Evolutionary conservation across 371 early-diverging fungal genomes (phyloP).

Genomic region (Funneliformis caledonium): DNA sequence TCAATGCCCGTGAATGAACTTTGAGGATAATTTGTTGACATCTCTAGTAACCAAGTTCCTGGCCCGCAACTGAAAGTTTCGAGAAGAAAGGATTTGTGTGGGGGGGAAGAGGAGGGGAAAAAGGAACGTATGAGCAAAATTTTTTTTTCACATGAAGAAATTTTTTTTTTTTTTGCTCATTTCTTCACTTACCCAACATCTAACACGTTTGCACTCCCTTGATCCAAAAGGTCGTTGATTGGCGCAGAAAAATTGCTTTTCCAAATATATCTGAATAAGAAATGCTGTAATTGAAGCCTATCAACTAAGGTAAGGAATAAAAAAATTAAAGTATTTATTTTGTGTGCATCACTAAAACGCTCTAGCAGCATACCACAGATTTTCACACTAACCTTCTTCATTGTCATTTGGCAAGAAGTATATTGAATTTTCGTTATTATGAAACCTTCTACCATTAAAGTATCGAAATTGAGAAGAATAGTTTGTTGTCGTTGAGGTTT

Average conservation of each 20-base stretch:
- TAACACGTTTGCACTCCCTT: conserved; percentile 7
- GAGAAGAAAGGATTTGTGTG: too few relatives aligned
- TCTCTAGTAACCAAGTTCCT: conserved; percentile 14
- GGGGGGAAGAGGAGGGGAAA: too few relatives aligned
- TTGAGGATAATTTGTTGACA: conserved; percentile 18
- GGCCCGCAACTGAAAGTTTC: conserved; percentile 13
- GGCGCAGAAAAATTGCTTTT: conserved; percentile 31
- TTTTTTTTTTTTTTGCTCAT: neutral
- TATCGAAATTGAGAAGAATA: neutral
- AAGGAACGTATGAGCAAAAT: too few relatives aligned
- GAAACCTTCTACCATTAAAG: conserved; percentile 10
- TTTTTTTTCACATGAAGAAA: too few relatives aligned
- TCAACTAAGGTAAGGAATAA: conserved; percentile 7
- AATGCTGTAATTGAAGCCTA: conserved; percentile 28
- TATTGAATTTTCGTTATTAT: neutral
- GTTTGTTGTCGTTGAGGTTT: neutral
- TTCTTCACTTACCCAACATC: conserved; percentile 19
- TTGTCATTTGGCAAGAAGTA: conserved; percentile 29
- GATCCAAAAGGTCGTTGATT: conserved; percentile 4
- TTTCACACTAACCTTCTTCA: neutral
- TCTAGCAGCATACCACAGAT: too few relatives aligned
- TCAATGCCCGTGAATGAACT: conserved; percentile 19
- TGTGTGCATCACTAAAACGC: too few relatives aligned
- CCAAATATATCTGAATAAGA: conserved; percentile 20
- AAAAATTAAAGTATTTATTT: neutral